phyloP scores from a whole-genome alignment of 2,329 filamentous ascomycete genomes.

The Cryoendolithus antarcticus region DNA sequence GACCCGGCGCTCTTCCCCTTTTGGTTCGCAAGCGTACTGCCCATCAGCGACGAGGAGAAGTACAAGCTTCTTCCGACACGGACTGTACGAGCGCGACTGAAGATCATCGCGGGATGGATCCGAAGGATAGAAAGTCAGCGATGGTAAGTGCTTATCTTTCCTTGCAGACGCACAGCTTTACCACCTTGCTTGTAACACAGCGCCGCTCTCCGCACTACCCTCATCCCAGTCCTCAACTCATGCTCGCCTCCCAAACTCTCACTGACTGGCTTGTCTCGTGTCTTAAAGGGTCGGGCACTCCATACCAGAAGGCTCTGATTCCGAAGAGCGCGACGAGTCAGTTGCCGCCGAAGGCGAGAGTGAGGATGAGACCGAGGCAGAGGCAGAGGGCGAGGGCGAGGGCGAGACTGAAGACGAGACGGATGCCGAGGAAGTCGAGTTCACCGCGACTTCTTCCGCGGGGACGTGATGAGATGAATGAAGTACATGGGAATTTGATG shows the following conservation, averaged over 20 bases:
- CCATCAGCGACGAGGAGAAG: constrained; percentile 65
- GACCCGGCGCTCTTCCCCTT: constrained; percentile 73
- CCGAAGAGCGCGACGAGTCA: neutral
- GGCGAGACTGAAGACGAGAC: neutral
- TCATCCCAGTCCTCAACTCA: too few species aligned
- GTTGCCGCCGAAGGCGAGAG: neutral
- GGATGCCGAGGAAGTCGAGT: neutral
- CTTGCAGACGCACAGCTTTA: constrained; percentile 11
- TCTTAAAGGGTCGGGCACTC: too few species aligned
- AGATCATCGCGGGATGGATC: constrained; percentile 73
- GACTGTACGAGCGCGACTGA: constrained; percentile 68
- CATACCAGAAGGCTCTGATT: too few species aligned
- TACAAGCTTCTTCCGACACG: constrained; percentile 61
- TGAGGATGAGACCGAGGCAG: too few species aligned
- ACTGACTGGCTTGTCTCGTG: too few species aligned
- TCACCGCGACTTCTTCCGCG: constrained; percentile 1
- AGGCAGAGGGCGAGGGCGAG: neutral
- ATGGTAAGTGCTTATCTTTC: constrained; percentile 46
- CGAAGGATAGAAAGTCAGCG: constrained; percentile 54
- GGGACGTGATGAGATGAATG: too few species aligned
- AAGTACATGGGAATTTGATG: too few species aligned
- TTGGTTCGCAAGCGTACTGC: constrained; percentile 78
- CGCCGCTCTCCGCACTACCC: too few species aligned
- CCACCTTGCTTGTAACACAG: too few species aligned
- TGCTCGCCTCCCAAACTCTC: too few species aligned